Conservation (phyloP, 2,329 filamentous ascomycete genomes). For the Tolypocladium album region DNA sequence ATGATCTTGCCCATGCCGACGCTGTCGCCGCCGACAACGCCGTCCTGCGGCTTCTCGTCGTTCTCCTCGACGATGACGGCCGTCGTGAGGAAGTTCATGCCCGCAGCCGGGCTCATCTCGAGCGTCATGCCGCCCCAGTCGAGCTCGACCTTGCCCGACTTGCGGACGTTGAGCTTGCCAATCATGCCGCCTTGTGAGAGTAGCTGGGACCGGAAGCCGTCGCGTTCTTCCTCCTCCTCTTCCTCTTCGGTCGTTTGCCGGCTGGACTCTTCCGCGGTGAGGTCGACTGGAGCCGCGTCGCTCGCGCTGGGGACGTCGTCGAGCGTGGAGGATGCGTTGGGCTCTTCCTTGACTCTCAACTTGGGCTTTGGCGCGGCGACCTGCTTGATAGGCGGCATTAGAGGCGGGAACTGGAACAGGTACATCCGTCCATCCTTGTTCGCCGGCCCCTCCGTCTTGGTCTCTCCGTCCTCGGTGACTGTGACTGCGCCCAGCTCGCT, state of each 20-base stretch:
- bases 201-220: conserved; percentile 26
- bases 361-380: conserved; percentile 11
- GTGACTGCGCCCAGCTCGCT: conserved; percentile 29
- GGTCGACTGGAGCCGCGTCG: conserved; percentile 24
- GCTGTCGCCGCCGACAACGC: conserved; percentile 35
- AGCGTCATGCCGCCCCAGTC: conserved; percentile 50
- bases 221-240: conserved; percentile 18
- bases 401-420: conserved; percentile 54
- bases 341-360: conserved; percentile 30
- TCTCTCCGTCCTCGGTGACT: conserved; percentile 17
- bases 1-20: conserved; percentile 54
- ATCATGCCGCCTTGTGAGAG: conserved; percentile 45
- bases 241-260: conserved; percentile 8
- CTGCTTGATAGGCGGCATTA: conserved; percentile 43
- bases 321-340: conserved; percentile 26
- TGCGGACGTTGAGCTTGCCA: conserved; percentile 48
- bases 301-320: conserved; percentile 5
- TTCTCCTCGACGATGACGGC: conserved; percentile 49
- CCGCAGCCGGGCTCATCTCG: conserved; percentile 39
- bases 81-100: conserved; percentile 45
- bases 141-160: conserved; percentile 51
- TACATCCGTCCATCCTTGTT: conserved; percentile 47
- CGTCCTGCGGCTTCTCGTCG: conserved; percentile 36
- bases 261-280: conserved; percentile 23
- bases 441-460: conserved; percentile 15